phyloP scores from a whole-genome alignment of 1,139 yeast species.

The Scheffersomyces stambukii region DNA sequence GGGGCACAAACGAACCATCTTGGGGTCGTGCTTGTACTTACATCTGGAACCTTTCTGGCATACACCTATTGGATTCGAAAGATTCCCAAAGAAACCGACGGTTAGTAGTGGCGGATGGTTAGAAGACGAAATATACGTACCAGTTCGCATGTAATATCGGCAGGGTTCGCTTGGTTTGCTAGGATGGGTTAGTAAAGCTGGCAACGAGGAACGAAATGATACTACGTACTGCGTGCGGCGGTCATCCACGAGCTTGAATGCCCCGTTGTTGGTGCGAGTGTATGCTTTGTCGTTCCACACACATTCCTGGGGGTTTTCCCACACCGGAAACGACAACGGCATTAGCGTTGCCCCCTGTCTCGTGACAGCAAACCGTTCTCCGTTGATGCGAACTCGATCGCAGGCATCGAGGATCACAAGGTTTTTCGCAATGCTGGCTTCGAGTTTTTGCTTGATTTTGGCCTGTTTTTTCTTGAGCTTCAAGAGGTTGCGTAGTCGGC shows the following conservation, averaged over 20 bases:
- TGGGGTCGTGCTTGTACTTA: conserved; percentile 49
- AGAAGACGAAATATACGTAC: conserved; percentile 23
- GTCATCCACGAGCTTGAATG: conserved; percentile 13
- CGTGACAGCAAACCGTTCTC: conserved; percentile 31
- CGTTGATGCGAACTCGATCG: conserved; percentile 35
- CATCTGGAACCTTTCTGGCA: conserved; percentile 55
- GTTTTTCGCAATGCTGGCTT: conserved; percentile 19
- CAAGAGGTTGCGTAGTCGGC: conserved; percentile 12
- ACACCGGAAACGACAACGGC: conserved; percentile 20
- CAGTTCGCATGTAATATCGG: conserved; percentile 37
- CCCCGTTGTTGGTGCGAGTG: conserved; percentile 23
- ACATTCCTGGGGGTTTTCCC: conserved; percentile 13
- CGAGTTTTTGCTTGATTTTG: conserved; percentile 8
- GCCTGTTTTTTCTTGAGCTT: conserved; percentile 13
- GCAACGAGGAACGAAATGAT: not conserved
- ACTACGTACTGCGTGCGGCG: not conserved
- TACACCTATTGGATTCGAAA: conserved; percentile 33
- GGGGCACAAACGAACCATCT: conserved; percentile 54
- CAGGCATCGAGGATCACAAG: conserved; percentile 26
- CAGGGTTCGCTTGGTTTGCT: conserved; percentile 22
- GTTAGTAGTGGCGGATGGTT: conserved; percentile 13
- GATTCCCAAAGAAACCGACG: conserved; percentile 16
- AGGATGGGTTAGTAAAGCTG: conserved; percentile 4
- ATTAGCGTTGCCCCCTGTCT: conserved; percentile 29
- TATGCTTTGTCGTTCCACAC: conserved; percentile 31